Base-by-base conservation (phyloP, 805 yeast genomes). In the Wickerhamiella qilinensis region DNA sequence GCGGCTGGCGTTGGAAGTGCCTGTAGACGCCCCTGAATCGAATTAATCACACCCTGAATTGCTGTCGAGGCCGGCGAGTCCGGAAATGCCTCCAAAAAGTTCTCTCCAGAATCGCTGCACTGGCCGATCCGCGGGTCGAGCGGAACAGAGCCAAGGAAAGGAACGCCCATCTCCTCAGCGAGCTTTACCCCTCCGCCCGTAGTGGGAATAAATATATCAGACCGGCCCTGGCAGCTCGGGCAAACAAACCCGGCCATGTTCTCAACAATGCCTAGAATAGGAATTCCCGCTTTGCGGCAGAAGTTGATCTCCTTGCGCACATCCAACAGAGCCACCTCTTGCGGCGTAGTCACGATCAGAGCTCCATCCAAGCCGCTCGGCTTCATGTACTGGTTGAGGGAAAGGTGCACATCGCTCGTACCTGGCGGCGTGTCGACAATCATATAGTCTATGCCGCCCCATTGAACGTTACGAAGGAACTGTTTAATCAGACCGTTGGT, bases 231-330 rank as follows among this genome's bases (percentile, higher is more conserved):
- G 59, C 99, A 91, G 52, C 67, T 74, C 3, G 98, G 98, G 56
- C 99, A 91, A 14, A 91, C 97, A 61, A 91, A 91, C 2, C 98
- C 99, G 7, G 94, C 74, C 99, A 91, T 91, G 57, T 91, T 91
- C 56, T 91, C 99, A 16, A 91, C 96, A 12, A 91, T 59, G 0
- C 99, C 99, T 33, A 91, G 57, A 3, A 91, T 70, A 43, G 69
- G 77, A 44, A 91, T 85, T 2, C 75, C 77, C 2, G 97, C 97
- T 57, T 91, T 91, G 32, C 75, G 67, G 58, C 98, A 91, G 51
- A 91, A 91, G 54, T 88, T 93, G 17, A 91, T 82, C 54, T 91
- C 98, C 58, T 91, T 91, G 40, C 99, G 65, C 3, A 91, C 99
- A 54, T 91, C 99, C 34, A 91, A 60, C 30, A 91, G 62, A 0